Evolutionary conservation across 2,329 filamentous ascomycete species (phyloP).

Genomic region (Nothopassalora personata): DNA sequence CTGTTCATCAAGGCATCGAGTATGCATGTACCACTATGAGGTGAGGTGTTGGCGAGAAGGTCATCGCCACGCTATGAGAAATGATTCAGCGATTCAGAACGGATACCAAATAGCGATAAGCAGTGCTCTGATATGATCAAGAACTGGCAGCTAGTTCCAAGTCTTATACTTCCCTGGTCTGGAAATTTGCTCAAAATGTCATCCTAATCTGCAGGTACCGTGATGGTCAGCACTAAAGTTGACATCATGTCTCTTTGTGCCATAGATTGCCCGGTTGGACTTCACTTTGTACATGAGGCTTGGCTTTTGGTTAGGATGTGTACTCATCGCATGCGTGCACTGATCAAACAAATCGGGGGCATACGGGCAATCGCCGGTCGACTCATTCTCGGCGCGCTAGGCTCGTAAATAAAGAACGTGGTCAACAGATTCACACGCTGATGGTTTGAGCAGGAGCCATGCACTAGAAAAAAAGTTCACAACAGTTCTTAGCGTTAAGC

Average conservation of each 20-base stretch:
- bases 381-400: no score
- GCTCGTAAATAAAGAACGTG: no score
- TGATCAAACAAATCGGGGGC: no score
- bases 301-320: neutral
- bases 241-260: neutral
- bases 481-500: no score
- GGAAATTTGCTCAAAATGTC: neutral
- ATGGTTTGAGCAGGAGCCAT: no score
- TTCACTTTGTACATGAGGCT: neutral
- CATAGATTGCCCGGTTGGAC: neutral
- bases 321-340: no score
- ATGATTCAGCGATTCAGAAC: neutral
- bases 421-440: no score
- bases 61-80: neutral
- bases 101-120: neutral
- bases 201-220: neutral
- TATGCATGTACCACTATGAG: neutral
- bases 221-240: neutral
- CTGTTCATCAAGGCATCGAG: neutral
- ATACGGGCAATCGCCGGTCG: no score
- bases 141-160: neutral
- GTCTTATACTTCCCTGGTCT: neutral
- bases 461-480: no score
- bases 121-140: neutral
- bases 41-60: neutral